A percentile compares a stretch with the other conserved stretches of the same genome.
phyloP scores from a whole-genome alignment of 129 eudicot genomes.

The Pseudognaphalium luteoalbum region DNA sequence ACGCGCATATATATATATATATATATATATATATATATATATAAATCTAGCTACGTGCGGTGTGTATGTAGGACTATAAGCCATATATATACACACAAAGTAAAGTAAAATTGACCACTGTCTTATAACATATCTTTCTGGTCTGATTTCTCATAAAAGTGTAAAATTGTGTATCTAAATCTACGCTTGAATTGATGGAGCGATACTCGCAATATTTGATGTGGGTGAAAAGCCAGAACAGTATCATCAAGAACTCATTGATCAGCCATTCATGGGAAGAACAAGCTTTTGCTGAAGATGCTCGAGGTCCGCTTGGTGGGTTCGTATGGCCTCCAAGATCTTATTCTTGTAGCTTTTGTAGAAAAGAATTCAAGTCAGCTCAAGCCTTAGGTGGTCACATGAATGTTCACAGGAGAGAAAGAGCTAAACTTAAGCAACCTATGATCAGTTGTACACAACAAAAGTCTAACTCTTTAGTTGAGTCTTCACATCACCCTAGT shows the following conservation, averaged over 20 bases:
- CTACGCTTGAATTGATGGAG: constrained; percentile 38
- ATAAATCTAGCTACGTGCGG: no score
- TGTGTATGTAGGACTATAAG: no score
- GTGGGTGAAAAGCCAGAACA: constrained; percentile 44
- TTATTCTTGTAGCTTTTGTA: constrained; percentile 67
- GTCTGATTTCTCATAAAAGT: no score
- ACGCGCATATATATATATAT: constrained; percentile 11
- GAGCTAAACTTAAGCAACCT: constrained; percentile 68
- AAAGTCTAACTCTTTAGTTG: constrained; percentile 31
- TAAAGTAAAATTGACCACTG: constrained; percentile 1
- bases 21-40: no score
- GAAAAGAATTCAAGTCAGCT: constrained; percentile 68
- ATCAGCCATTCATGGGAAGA: constrained; percentile 48
- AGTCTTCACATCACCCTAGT: constrained; percentile 32
- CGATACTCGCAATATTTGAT: constrained; percentile 50
- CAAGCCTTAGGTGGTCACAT: constrained; percentile 81
- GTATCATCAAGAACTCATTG: constrained; percentile 33
- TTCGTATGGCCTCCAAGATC: constrained; percentile 72
- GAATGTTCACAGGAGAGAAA: constrained; percentile 80
- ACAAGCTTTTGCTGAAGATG: constrained; percentile 55
- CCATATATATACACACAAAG: neutral
- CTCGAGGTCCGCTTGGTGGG: constrained; percentile 51
- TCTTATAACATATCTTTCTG: constrained; percentile 13
- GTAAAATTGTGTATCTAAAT: neutral
- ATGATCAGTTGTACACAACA: constrained; percentile 14